These are phyloP conservation scores for Alternaria metachromatica DNA, from an alignment of 2,329 filamentous ascomycete species.

Conservation along the genomic window DNA sequence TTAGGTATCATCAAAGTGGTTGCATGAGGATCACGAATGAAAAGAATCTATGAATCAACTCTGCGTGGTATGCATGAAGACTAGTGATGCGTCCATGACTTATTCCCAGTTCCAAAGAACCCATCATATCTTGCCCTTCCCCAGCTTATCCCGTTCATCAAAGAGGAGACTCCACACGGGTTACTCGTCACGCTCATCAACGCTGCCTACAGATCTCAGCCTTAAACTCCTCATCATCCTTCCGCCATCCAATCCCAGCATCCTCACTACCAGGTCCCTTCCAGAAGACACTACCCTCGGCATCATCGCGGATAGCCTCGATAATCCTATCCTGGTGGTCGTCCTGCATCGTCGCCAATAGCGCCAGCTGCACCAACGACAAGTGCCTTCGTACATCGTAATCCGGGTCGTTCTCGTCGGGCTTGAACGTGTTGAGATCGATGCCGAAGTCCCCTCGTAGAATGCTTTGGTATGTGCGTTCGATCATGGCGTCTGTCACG, in stretches of 20 bases:
- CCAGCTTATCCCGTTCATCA: neutral
- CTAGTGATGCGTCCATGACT: neutral
- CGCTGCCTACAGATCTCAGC: neutral
- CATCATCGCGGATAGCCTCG: neutral
- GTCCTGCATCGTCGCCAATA: neutral
- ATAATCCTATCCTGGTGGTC: neutral
- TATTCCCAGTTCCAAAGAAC: neutral
- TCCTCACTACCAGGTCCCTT: neutral
- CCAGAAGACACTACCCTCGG: neutral
- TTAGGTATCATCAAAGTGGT: neutral
- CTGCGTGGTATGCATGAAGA: neutral
- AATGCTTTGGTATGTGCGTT: neutral
- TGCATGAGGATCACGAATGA: neutral
- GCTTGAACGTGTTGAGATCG: neutral
- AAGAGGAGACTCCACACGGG: neutral
- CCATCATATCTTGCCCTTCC: neutral
- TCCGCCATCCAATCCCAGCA: neutral
- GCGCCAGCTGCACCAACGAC: neutral
- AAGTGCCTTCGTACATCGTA: neutral
- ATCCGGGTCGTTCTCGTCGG: neutral
- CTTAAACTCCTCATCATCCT: neutral
- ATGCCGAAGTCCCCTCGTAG: neutral
- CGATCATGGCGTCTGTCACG: neutral
- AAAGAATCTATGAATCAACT: neutral
- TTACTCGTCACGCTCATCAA: neutral